A percentile compares a stretch with the other conserved stretches of the same genome.
phyloP scores from a whole-genome alignment of 768 basidiomycete genomes.

The Agaricus subrufescens region DNA sequence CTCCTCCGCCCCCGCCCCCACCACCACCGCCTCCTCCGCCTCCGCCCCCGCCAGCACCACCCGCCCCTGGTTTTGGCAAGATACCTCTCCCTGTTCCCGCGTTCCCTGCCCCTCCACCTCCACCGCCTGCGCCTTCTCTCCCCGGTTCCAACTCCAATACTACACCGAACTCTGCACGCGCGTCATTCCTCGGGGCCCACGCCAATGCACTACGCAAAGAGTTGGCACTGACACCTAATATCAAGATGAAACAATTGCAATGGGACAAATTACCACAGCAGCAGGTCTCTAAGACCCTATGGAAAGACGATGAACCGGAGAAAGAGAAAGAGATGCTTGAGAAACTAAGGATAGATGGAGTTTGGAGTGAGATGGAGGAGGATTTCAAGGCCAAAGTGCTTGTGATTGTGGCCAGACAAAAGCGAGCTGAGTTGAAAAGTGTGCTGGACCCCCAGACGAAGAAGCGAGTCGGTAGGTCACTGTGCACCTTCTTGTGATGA shows the following conservation, averaged over 20 bases:
- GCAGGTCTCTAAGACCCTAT: conserved; percentile 80
- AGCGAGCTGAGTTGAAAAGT: conserved; percentile 85
- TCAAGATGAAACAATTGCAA: conserved; percentile 96
- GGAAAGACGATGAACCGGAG: conserved; percentile 65
- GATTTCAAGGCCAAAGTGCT: conserved; percentile 97
- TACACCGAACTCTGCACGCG: conserved; percentile 46
- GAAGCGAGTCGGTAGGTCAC: conserved; percentile 82
- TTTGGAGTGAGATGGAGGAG: conserved; percentile 96
- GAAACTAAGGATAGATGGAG: conserved; percentile 78
- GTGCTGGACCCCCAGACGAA: conserved; percentile 88
- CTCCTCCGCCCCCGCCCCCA: conserved; percentile 20
- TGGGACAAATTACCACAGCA: conserved; percentile 98
- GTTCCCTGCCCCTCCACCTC: conserved; percentile 32
- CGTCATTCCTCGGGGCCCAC: conserved; percentile 57
- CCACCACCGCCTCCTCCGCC: conserved; percentile 25
- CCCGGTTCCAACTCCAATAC: conserved; percentile 27
- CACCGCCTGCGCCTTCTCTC: conserved; percentile 21
- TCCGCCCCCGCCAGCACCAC: conserved; percentile 32
- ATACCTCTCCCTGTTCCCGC: conserved; percentile 12
- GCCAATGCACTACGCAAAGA: conserved; percentile 74
- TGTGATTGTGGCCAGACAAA: conserved; percentile 84
- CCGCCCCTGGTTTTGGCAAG: conserved; percentile 21
- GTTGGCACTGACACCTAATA: conserved; percentile 75
- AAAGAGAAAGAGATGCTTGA: conserved; percentile 78
- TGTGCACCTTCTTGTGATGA: not conserved